A percentile compares a stretch with the other conserved stretches of the same genome.
These are phyloP conservation scores for Aspergillus sclerotiicarbonarius DNA, from an alignment of 495 filamentous ascomycete genomes.

Conservation along the genomic window DNA sequence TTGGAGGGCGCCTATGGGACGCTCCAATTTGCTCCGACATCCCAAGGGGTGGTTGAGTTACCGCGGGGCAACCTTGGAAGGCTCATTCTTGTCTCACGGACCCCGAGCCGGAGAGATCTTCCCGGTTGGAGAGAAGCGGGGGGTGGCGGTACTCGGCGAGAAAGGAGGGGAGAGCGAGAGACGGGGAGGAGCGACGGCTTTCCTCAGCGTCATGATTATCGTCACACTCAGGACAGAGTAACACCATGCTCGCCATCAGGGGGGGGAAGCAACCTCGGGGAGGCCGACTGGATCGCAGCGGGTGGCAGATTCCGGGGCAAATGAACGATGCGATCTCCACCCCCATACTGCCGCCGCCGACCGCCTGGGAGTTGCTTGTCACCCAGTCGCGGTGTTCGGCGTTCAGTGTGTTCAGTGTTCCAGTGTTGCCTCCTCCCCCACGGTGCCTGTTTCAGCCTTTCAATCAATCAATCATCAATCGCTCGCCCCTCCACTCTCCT, in stretches of 20 bases:
- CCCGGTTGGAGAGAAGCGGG: slow-evolving; percentile 14
- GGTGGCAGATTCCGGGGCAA: slow-evolving; percentile 2
- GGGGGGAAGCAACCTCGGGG: neutral
- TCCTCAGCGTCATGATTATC: neutral
- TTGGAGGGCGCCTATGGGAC: slow-evolving; percentile 23
- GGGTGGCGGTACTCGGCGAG: neutral
- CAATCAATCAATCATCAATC: neutral
- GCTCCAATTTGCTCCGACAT: slow-evolving; percentile 13
- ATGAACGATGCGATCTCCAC: neutral
- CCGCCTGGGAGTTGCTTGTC: no score
- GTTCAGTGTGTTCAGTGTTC: no score
- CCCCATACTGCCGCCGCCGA: slow-evolving; percentile 21
- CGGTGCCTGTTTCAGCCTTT: slow-evolving; percentile 17
- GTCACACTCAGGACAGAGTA: neutral
- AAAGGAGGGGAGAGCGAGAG: neutral
- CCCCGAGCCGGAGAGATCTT: slow-evolving; percentile 12
- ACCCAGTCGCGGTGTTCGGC: no score
- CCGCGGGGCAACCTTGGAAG: slow-evolving; percentile 16
- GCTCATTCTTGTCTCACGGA: slow-evolving; percentile 13
- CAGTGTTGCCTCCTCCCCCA: slow-evolving; percentile 11
- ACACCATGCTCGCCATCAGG: neutral
- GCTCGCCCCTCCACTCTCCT: neutral
- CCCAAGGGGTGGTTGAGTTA: slow-evolving; percentile 10
- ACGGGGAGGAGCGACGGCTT: neutral
- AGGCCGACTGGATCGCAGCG: neutral